Conservation (phyloP, 768 basidiomycete species). For the Suillus subalutaceus region DNA sequence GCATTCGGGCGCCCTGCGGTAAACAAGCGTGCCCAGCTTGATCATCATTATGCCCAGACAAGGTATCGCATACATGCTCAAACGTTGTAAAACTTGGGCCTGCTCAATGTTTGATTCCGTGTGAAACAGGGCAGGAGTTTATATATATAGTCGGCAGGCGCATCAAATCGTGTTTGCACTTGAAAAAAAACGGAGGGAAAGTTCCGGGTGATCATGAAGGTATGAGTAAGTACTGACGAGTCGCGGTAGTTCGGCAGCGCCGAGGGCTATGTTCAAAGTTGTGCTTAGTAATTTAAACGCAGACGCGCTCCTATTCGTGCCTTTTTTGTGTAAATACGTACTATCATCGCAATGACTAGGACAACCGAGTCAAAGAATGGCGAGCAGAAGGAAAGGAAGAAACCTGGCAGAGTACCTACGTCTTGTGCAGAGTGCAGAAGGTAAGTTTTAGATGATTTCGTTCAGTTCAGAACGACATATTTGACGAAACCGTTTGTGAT, state of each 20-base stretch:
- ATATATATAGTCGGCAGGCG: not conserved
- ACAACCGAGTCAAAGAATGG: conserved; percentile 14
- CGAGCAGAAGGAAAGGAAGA: conserved; percentile 41
- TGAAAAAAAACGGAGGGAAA: not conserved
- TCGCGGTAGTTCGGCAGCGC: not conserved
- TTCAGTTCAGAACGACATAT: not conserved
- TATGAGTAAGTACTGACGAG: no score
- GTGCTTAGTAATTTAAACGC: not conserved
- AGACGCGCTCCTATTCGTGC: not conserved
- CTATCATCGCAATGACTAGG: conserved; percentile 11
- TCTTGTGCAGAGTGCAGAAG: conserved; percentile 45
- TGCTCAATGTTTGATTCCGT: not conserved
- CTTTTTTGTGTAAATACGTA: not conserved
- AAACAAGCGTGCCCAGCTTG: not conserved
- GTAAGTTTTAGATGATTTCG: conserved; percentile 20
- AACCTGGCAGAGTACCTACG: conserved; percentile 51
- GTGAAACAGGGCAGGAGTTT: not conserved
- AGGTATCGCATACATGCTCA: not conserved
- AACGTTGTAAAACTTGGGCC: not conserved
- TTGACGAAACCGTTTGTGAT: not conserved
- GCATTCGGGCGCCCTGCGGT: not conserved
- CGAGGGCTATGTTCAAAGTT: not conserved
- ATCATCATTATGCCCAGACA: not conserved
- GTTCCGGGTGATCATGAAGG: not conserved
- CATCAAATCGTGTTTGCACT: not conserved